Conservation (phyloP, 352 stramenopile species). For the Lagenidium sp. region DNA sequence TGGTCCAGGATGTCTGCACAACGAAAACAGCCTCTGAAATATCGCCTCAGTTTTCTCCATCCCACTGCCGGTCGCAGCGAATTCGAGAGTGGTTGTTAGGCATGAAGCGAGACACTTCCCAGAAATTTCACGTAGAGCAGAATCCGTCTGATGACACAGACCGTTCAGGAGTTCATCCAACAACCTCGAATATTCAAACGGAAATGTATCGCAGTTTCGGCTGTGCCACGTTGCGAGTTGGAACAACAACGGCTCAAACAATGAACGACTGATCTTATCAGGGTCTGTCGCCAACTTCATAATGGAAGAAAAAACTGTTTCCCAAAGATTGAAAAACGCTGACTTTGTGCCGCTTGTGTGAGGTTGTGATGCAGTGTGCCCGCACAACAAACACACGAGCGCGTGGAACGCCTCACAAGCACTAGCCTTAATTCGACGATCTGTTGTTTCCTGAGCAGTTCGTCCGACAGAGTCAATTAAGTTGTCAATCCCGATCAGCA, state of each 20-base stretch:
- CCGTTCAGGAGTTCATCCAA: constrained; percentile 48
- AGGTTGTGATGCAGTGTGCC: constrained; percentile 55
- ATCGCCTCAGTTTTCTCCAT: constrained; percentile 29
- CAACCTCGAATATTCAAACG: constrained; percentile 56
- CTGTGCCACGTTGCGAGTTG: constrained; percentile 66
- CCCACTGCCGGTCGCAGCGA: constrained; percentile 2
- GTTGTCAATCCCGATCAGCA: too few species aligned
- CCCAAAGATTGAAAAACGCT: constrained; percentile 51
- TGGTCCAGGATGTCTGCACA: constrained; percentile 53
- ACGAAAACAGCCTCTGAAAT: constrained; percentile 63
- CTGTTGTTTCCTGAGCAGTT: too few species aligned
- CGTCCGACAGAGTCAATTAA: too few species aligned
- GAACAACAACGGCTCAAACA: constrained; percentile 70
- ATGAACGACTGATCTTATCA: constrained; percentile 55
- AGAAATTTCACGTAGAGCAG: constrained; percentile 49
- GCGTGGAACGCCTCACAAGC: constrained; percentile 65
- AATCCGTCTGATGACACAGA: constrained; percentile 37
- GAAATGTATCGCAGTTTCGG: constrained; percentile 38
- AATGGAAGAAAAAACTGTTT: constrained; percentile 33
- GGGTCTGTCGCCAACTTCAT: constrained; percentile 48
- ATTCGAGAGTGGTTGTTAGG: constrained; percentile 35
- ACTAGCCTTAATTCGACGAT: constrained; percentile 48
- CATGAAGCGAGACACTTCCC: constrained; percentile 46
- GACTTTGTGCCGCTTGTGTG: constrained; percentile 52
- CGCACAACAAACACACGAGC: constrained; percentile 57